These are phyloP conservation scores for Xanthoconium stramineum DNA, from an alignment of 768 basidiomycete genomes.

Conservation along the genomic window DNA sequence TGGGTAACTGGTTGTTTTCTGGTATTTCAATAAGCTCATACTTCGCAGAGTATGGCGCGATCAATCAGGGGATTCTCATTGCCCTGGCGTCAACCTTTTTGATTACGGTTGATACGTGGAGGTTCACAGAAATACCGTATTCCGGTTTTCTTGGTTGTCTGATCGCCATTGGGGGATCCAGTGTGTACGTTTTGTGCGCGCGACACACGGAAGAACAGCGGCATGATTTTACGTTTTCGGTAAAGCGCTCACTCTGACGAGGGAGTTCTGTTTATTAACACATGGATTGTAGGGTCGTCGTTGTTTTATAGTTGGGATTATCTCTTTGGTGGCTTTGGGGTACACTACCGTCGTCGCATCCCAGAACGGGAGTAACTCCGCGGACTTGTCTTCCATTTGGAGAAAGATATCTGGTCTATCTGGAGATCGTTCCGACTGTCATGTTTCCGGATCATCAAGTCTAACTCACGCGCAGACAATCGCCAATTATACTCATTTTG, in stretches of 20 bases:
- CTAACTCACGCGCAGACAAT: slow-evolving; percentile 14
- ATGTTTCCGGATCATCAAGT: slow-evolving; percentile 21
- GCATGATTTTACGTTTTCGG: slow-evolving; percentile 10
- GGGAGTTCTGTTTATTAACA: background rate
- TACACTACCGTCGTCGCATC: slow-evolving; percentile 1
- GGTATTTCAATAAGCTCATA: background rate
- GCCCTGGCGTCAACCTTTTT: slow-evolving; percentile 8
- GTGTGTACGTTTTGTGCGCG: background rate
- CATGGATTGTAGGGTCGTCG: slow-evolving; percentile 2
- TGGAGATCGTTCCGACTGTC: slow-evolving; percentile 6
- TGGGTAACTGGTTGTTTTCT: slow-evolving; percentile 13
- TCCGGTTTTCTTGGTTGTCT: slow-evolving; percentile 18
- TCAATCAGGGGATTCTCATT: slow-evolving; percentile 20
- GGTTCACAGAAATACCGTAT: slow-evolving; percentile 3
- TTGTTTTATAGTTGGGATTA: background rate
- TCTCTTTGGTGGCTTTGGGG: slow-evolving; percentile 5
- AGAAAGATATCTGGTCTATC: background rate
- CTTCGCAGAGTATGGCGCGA: slow-evolving; percentile 30
- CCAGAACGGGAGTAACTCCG: background rate
- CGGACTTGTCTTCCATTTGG: background rate
- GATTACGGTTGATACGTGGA: slow-evolving; percentile 9
- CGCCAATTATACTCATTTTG: slow-evolving; percentile 36
- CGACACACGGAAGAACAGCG: background rate
- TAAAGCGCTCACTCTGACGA: slow-evolving; percentile 2
- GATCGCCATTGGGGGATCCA: slow-evolving; percentile 13